These are phyloP conservation scores for Nigrospora sphaerica DNA, from an alignment of 2,329 filamentous ascomycete species.

Conservation along the genomic window DNA sequence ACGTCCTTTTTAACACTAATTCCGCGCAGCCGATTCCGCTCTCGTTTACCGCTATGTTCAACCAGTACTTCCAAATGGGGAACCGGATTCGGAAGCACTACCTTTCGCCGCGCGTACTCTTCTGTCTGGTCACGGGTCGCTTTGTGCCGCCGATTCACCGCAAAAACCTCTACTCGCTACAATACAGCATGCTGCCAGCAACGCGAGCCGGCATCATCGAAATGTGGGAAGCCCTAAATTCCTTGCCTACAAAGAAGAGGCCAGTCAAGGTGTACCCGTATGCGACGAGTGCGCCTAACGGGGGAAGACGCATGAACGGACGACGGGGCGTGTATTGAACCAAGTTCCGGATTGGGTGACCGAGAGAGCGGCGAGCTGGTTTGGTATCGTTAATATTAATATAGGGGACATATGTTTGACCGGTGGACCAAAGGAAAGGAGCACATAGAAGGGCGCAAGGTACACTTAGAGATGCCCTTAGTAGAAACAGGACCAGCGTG, in stretches of 20 bases:
- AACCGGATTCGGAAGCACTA: conserved; percentile 93
- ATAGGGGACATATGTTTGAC: too few species aligned
- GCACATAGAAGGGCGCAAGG: too few species aligned
- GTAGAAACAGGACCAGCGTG: too few species aligned
- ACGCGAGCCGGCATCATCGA: conserved; percentile 72
- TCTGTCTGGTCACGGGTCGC: conserved; percentile 81
- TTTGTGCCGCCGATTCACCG: conserved; percentile 94
- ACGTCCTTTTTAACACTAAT: conserved; percentile 3
- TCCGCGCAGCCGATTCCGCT: conserved; percentile 70
- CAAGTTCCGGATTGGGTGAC: background rate
- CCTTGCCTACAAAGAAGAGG: conserved; percentile 36
- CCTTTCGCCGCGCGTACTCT: conserved; percentile 77
- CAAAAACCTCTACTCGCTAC: conserved; percentile 88
- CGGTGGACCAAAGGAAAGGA: too few species aligned
- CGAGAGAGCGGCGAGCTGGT: background rate
- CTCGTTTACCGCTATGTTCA: conserved; percentile 87
- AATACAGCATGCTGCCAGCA: conserved; percentile 95
- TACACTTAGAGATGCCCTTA: too few species aligned
- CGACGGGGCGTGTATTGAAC: background rate
- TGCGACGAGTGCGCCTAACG: background rate
- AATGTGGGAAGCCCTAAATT: conserved; percentile 71
- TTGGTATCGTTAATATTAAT: conserved; percentile 1
- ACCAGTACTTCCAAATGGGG: conserved; percentile 94
- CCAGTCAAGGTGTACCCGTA: conserved; percentile 23
- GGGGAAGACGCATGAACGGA: background rate